A percentile compares a stretch with the other conserved stretches of the same genome.
Conservation (phyloP, 2,329 filamentous ascomycete species). For the Arthrobotrys sinensis region DNA sequence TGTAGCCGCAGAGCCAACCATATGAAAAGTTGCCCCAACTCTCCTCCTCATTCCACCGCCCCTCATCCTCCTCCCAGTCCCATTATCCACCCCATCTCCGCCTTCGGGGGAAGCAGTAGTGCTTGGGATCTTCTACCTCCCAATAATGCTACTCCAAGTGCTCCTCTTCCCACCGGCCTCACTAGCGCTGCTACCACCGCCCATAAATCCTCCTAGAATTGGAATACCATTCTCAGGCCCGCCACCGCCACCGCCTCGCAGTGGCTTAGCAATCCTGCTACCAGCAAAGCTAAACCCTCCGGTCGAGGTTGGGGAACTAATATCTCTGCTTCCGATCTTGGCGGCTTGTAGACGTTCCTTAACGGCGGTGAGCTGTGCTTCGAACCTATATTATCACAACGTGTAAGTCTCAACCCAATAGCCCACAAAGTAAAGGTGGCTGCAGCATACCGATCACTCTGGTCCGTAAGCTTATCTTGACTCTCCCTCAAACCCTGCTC, state of each 20-base stretch:
- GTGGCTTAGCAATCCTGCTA: conserved; percentile 79
- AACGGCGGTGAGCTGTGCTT: conserved; percentile 94
- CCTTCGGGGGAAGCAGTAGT: background rate
- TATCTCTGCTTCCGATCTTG: conserved; percentile 89
- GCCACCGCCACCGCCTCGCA: conserved; percentile 76
- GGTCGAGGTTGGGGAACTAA: conserved; percentile 74
- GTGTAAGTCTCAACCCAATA: conserved; percentile 46
- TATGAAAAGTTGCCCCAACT: conserved; percentile 29
- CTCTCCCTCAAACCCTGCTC: conserved; percentile 94
- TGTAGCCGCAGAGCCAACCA: conserved; percentile 6
- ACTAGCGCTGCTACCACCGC: conserved; percentile 35
- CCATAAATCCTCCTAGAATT: conserved; percentile 50
- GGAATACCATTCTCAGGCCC: conserved; percentile 67
- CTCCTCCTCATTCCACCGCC: conserved; percentile 2
- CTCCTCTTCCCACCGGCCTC: conserved; percentile 42
- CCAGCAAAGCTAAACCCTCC: conserved; percentile 79
- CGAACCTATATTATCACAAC: conserved; percentile 78
- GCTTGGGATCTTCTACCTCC: conserved; percentile 42
- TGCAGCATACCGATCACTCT: conserved; percentile 89
- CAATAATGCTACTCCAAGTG: conserved; percentile 50
- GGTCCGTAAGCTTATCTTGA: conserved; percentile 97
- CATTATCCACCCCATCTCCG: background rate
- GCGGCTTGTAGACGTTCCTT: conserved; percentile 97
- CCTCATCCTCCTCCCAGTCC: conserved; percentile 1
- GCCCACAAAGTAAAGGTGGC: conserved; percentile 30